These are phyloP conservation scores for Lotmaria passim DNA, from an alignment of 208 protist genomes.

Conservation along the genomic window DNA sequence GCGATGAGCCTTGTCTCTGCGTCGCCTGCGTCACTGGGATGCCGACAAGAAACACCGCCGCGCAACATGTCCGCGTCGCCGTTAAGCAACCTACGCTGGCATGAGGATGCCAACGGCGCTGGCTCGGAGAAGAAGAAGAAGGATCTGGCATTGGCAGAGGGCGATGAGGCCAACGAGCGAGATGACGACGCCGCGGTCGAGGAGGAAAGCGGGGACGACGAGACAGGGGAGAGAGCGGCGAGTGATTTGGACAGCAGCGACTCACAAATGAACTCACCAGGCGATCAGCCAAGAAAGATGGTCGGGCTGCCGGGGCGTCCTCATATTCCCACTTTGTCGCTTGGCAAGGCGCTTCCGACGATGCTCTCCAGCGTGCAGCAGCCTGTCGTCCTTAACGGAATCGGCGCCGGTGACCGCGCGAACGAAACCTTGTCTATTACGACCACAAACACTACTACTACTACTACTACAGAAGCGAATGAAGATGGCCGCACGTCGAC, in stretches of 20 bases:
- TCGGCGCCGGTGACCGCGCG: not conserved
- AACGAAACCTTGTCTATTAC: not conserved
- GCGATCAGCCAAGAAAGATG: slow-evolving; percentile 2
- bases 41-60: not conserved
- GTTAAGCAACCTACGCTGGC: not conserved
- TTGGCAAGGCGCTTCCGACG: slow-evolving; percentile 21
- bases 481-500: not conserved
- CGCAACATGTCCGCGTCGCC: not conserved
- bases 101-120: not conserved
- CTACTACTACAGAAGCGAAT: not conserved
- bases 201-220: not conserved
- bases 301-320: not conserved
- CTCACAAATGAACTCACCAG: slow-evolving; percentile 8
- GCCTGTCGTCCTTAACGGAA: slow-evolving; percentile 7
- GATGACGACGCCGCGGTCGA: not conserved
- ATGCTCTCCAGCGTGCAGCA: not conserved
- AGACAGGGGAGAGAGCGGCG: not conserved
- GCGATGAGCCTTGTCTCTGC: not conserved
- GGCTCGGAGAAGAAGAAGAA: not conserved
- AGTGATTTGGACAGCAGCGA: not conserved
- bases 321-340: slow-evolving; percentile 17
- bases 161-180: not conserved
- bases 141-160: not conserved
- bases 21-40: not conserved
- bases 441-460: not conserved